A percentile compares a stretch with the other conserved stretches of the same genome.
Conservation (phyloP, 2,329 filamentous ascomycete species). For the Fusarium mundagurra region DNA sequence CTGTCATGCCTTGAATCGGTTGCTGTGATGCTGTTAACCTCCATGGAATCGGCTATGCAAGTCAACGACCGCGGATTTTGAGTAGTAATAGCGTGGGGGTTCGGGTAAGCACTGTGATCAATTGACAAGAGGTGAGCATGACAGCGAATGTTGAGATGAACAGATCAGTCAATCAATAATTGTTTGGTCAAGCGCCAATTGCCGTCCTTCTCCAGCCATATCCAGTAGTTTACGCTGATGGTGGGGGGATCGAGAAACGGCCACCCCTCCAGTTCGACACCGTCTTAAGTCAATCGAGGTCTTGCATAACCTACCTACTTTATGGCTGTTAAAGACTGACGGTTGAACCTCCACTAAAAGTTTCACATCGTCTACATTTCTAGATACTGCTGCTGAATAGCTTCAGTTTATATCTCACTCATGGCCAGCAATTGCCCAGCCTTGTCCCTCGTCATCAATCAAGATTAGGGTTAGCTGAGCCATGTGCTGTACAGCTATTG, state of each 20-base stretch:
- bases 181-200: constrained; percentile 1
- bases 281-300: constrained; percentile 8
- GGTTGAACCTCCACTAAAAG: constrained; percentile 1
- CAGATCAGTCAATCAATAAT: background rate
- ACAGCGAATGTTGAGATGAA: background rate
- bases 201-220: constrained; percentile 6
- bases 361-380: background rate
- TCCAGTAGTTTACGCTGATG: background rate
- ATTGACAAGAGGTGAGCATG: background rate
- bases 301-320: constrained; percentile 10
- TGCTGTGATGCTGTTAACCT: background rate
- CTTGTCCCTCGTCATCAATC: constrained; percentile 20
- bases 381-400: background rate
- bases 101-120: background rate
- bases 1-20: background rate
- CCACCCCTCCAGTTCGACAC: constrained; percentile 31
- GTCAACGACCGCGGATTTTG: background rate
- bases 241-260: constrained; percentile 8
- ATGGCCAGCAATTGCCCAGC: constrained; percentile 18
- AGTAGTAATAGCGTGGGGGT: constrained; percentile 30
- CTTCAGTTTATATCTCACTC: background rate
- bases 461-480: constrained; percentile 9
- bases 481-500: constrained; percentile 34
- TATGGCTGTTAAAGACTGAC: background rate
- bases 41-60: background rate